Base-by-base conservation (phyloP, 169 alveolate species). In the Fabrea salina region DNA sequence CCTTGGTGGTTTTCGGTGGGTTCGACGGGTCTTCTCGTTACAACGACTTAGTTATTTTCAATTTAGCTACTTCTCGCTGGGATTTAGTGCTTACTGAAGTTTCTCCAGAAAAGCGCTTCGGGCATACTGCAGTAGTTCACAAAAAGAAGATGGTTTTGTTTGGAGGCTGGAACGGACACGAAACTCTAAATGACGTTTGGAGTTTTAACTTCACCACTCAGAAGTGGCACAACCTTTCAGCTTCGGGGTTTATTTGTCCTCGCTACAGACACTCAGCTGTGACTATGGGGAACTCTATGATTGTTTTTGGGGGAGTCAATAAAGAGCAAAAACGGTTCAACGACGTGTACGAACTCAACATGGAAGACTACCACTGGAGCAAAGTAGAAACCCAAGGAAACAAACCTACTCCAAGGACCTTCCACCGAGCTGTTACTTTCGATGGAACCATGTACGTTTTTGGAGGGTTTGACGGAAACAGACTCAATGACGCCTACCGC, bases 101-200 rank as follows among this genome's bases (percentile, higher is more conserved):
- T 11, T 2, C n/a, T 5, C 79, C 84, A 30, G 53, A 59, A 11
- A 80, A 75, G 11, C 56, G 95, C 59, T 91, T 91, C 66, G 95
- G 95, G 1, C 95, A 91, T 56, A 76, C 90, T 5, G 93, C 95
- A 25, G 87, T 83, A 25, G 84, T 84, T 2, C 82, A 58, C 32
- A 83, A 82, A 56, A 79, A 80, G 22, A 16, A 54, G 40, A 71
- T 84, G 91, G 79, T 79, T 87, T 75, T 92, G n/a, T 92, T 92
- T 44, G 96, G 96, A 11, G 96, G 96, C 25, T 92, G 96, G 95
- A 91, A 92, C 80, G 96, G 96, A 1, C 95, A 89, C 44, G 91
- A 84, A 35, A 92, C 96, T 7, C 59, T 92, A 59, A 86, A 86
- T 84, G 96, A 90, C 33, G 40, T 89, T 47, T 78, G 75, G 41